phyloP scores from a whole-genome alignment of 78 protist genomes.

The Anaeramoeba ignava region DNA sequence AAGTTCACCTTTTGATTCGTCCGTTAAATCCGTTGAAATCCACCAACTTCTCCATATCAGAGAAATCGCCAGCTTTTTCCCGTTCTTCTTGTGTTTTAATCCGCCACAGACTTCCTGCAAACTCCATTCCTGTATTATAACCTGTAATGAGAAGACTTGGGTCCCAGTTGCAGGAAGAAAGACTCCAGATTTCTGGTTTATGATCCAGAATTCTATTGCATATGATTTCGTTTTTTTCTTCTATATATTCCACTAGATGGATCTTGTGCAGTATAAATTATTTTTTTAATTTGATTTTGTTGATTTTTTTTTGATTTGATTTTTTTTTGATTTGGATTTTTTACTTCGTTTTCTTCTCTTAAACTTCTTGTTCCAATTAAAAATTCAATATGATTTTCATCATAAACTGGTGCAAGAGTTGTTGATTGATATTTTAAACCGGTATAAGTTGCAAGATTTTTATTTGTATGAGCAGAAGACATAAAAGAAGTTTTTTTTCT shows the following conservation, averaged over 20 bases:
- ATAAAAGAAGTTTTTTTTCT: too few species aligned
- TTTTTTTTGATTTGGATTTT: too few species aligned
- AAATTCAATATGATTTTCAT: not conserved
- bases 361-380: slow-evolving; percentile 8
- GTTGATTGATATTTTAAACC: not conserved
- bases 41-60: too few species aligned
- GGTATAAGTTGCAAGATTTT: not conserved
- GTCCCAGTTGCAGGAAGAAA: not conserved
- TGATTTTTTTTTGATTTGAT: too few species aligned
- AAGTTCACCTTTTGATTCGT: too few species aligned
- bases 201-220: not conserved
- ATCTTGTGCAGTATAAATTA: not conserved
- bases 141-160: not conserved
- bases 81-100: not conserved
- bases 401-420: not conserved
- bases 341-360: not conserved
- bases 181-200: not conserved
- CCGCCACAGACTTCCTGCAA: not conserved
- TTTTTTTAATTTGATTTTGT: not conserved
- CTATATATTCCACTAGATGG: slow-evolving; percentile 2
- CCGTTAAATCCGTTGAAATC: too few species aligned
- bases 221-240: not conserved
- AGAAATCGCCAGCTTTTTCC: not conserved
- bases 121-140: slow-evolving; percentile 9
- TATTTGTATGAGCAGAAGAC: too few species aligned